Evolutionary conservation across 176 grass and related monocot species (phyloP).

Genomic region (Sorghum bicolor): Sorghum_bicolor_NCBIv3 NC_012873.2:46908501-46909000

Average conservation of each 20-base stretch:
- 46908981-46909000: neutral
- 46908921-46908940: neutral
- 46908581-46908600: neutral
- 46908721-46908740: slow-evolving; percentile 4
- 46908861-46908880: neutral
- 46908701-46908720: neutral
- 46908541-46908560: neutral
- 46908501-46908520: neutral
- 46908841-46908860: neutral
- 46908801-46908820: neutral
- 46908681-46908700: neutral
- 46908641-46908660: slow-evolving; percentile 1
- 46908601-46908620: neutral
- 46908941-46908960: neutral
- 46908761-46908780: neutral
- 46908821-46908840: neutral
- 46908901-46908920: neutral
- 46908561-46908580: neutral
- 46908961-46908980: neutral
- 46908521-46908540: neutral
- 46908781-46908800: neutral
- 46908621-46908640: slow-evolving; percentile 15
- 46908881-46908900: neutral
- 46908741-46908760: slow-evolving; percentile 23
- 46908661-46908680: slow-evolving; percentile 25